These are phyloP conservation scores for Diplocarpon rosae DNA, from an alignment of 2,329 filamentous ascomycete genomes.

Conservation along the genomic window DNA sequence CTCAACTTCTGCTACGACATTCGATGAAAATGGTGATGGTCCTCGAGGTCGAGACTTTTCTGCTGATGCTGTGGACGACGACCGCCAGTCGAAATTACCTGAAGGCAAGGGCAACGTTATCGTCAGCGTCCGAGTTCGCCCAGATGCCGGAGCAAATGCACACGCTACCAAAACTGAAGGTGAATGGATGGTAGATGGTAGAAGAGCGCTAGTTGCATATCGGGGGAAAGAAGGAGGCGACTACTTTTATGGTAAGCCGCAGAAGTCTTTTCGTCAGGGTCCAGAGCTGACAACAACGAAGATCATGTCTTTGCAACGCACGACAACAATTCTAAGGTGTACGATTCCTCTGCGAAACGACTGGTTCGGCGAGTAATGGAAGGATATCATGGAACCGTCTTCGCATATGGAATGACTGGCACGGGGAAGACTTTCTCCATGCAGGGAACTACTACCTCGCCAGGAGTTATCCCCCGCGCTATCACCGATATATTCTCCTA, in stretches of 20 bases:
- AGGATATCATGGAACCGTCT: slow-evolving; percentile 95
- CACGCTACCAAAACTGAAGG: slow-evolving; percentile 52
- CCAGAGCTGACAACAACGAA: slow-evolving; percentile 30
- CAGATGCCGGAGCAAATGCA: slow-evolving; percentile 58
- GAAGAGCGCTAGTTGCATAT: slow-evolving; percentile 72
- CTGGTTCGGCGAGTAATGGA: slow-evolving; percentile 96
- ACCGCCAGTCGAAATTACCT: slow-evolving; percentile 36
- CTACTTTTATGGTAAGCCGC: slow-evolving; percentile 72
- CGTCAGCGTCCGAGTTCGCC: slow-evolving; percentile 87
- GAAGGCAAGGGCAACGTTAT: slow-evolving; percentile 91
- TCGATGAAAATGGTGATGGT: slow-evolving; percentile 64
- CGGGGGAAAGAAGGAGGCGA: slow-evolving; percentile 84
- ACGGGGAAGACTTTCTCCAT: slow-evolving; percentile 99
- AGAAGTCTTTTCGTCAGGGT: background rate
- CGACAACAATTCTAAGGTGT: slow-evolving; percentile 90
- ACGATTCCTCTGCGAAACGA: slow-evolving; percentile 87
- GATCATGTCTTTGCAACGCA: slow-evolving; percentile 95
- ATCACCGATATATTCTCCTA: slow-evolving; percentile 99
- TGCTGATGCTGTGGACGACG: slow-evolving; percentile 23
- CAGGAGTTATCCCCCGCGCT: slow-evolving; percentile 90
- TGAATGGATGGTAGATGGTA: slow-evolving; percentile 88
- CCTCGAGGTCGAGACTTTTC: slow-evolving; percentile 25
- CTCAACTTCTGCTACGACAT: slow-evolving; percentile 79
- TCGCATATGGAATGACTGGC: slow-evolving; percentile 98
- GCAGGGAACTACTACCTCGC: slow-evolving; percentile 92